A percentile compares a stretch with the other conserved stretches of the same genome.
These are phyloP conservation scores for Aspergillus haitiensis DNA, from an alignment of 495 filamentous ascomycete species.

Conservation along the genomic window DNA sequence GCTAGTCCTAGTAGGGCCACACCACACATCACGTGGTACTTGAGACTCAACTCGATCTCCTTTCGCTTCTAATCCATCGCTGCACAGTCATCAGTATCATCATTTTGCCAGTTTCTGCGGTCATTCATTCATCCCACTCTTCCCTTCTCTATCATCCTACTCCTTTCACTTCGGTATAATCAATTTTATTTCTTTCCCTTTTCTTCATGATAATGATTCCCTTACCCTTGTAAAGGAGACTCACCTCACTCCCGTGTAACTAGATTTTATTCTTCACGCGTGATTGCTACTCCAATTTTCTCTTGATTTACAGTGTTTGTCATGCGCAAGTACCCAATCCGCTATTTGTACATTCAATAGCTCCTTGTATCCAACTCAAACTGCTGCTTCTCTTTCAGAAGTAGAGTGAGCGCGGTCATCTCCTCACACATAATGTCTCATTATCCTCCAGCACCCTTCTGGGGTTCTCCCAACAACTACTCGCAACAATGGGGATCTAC, in stretches of 20 bases:
- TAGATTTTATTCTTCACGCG: background rate
- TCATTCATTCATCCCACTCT: background rate
- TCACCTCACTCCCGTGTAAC: background rate
- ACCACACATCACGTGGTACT: constrained; percentile 30
- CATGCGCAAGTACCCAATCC: background rate
- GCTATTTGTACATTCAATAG: background rate
- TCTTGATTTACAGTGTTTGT: background rate
- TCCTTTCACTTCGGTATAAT: background rate
- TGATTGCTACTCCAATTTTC: background rate
- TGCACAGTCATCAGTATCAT: constrained; percentile 2
- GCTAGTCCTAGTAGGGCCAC: constrained; percentile 31
- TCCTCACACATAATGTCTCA: constrained; percentile 49
- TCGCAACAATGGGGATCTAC: constrained; percentile 37
- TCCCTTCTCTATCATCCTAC: background rate
- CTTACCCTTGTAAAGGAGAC: background rate
- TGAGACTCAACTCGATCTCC: constrained; percentile 27
- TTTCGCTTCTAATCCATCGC: constrained; percentile 13
- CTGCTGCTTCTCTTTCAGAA: background rate
- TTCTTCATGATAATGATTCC: background rate
- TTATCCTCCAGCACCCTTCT: constrained; percentile 55
- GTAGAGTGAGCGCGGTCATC: background rate
- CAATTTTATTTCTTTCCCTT: background rate
- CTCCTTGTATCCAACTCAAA: background rate
- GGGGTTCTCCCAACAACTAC: constrained; percentile 38
- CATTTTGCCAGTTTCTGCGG: background rate